Base-by-base conservation (phyloP, 202 grass and related monocot genomes). In the Panicum virgatum region DNA sequence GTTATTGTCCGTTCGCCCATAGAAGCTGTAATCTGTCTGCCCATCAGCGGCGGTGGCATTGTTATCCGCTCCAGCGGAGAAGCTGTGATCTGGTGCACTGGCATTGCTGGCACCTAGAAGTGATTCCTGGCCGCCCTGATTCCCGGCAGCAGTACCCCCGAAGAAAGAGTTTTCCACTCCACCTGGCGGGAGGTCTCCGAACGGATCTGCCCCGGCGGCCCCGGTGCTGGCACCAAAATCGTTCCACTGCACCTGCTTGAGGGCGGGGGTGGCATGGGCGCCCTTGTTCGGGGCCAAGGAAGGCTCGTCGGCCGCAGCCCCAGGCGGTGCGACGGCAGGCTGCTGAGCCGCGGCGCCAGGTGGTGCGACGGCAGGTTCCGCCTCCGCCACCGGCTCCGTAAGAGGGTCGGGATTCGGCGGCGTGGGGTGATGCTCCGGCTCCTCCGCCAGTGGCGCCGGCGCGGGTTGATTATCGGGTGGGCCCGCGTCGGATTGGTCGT, bases 161-260 rank as follows among this genome's bases (percentile, higher is more conserved):
- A 70, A 46, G 63, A 85, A 77, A 1, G 52, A 5, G 3, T 75
- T 76, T 23, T 77, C 77, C 58, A 44, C 75, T 60, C 69, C 37
- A 6, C 52, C 63, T 3, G 44, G 75, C 19, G 62, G n/a, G 5
- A 94, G 73, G 20, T 91, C 86, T 29, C 47, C 65, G 3, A 82
- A 78, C 20, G 80, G 75, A 87, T 91, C 84, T 14, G 59, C 54
- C 5, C 50, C 91, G 3, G 42, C 37, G 37, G 34, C 7, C 5
- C 18, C 18, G 5, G 47, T 15, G 14, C 37, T 50, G 32, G 42
- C 84, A 16, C 85, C 78, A 30, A 97, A 97, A 63, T 73, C 83
- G 62, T 84, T 97, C 94, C 94, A 94, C 73, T 92, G 89, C 39
- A 87, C 91, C 77, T 94, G 86, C 89, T 92, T 97, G 69, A 90